A percentile compares a stretch with the other conserved stretches of the same genome.
Evolutionary conservation across 805 yeast genomes (phyloP).

Genomic region (Tetrapisispora fleetii): DNA sequence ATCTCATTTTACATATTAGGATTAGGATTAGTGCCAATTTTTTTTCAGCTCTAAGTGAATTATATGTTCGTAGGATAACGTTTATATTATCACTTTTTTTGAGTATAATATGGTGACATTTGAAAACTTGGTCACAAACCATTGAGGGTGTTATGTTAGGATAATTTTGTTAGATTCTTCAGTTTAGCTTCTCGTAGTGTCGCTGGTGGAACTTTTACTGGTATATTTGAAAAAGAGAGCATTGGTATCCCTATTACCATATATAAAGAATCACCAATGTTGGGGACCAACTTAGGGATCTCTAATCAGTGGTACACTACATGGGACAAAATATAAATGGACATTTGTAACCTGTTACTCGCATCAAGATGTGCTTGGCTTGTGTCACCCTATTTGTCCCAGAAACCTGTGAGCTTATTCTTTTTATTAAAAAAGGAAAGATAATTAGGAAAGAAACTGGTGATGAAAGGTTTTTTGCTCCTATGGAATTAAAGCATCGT

Average conservation of each 20-base stretch:
- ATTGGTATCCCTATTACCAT: slow-evolving; percentile 64
- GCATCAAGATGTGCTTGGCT: slow-evolving; percentile 46
- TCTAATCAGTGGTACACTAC: slow-evolving; percentile 45
- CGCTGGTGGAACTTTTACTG: slow-evolving; percentile 71
- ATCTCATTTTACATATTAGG: slow-evolving; percentile 62
- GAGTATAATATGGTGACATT: slow-evolving; percentile 50
- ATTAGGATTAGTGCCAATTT: slow-evolving; percentile 56
- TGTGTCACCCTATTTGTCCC: slow-evolving; percentile 39
- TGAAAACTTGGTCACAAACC: slow-evolving; percentile 46
- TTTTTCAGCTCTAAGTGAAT: slow-evolving; percentile 63
- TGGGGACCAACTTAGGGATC: slow-evolving; percentile 74
- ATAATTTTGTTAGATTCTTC: slow-evolving; percentile 60
- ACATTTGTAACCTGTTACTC: slow-evolving; percentile 55
- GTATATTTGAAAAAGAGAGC: slow-evolving; percentile 49
- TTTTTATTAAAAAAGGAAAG: slow-evolving; percentile 43
- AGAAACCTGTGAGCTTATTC: slow-evolving; percentile 55
- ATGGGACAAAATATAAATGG: slow-evolving; percentile 55
- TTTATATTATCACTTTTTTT: slow-evolving; percentile 49
- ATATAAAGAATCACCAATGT: slow-evolving; percentile 51
- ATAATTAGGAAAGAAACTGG: slow-evolving; percentile 43
- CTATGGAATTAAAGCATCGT: slow-evolving; percentile 32
- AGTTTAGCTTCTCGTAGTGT: slow-evolving; percentile 69
- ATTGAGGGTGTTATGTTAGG: slow-evolving; percentile 55
- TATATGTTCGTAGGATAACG: slow-evolving; percentile 51
- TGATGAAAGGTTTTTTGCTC: slow-evolving; percentile 37